These are phyloP conservation scores for Amorphotheca resinae DNA, from an alignment of 495 filamentous ascomycete genomes.

Conservation along the genomic window DNA sequence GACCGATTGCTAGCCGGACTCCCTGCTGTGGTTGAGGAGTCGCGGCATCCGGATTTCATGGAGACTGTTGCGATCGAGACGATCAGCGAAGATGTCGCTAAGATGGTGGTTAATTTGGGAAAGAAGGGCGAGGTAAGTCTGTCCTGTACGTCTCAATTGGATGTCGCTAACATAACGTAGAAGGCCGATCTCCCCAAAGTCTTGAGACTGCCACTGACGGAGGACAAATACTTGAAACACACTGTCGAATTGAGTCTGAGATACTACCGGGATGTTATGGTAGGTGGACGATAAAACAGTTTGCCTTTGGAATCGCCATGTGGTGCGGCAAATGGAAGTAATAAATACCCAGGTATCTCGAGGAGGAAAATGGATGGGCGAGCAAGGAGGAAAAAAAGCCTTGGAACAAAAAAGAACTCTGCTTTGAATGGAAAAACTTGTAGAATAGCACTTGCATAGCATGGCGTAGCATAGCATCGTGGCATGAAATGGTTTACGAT, in stretches of 20 bases:
- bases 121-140: constrained; percentile 41
- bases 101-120: constrained; percentile 46
- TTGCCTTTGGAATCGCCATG: neutral
- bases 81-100: constrained; percentile 50
- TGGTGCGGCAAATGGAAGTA: no score
- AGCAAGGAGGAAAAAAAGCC: constrained; percentile 19
- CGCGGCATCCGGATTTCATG: constrained; percentile 44
- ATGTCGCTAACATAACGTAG: constrained; percentile 16
- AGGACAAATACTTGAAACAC: constrained; percentile 56
- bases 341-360: constrained; percentile 7
- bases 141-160: neutral
- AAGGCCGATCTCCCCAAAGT: constrained; percentile 32
- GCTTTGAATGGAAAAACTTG: constrained; percentile 2
- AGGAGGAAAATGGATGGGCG: constrained; percentile 10
- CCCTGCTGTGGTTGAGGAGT: constrained; percentile 45
- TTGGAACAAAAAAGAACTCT: constrained; percentile 14
- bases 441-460: constrained; percentile 11
- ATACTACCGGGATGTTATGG: constrained; percentile 38
- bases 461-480: constrained; percentile 10
- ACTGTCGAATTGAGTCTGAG: constrained; percentile 53
- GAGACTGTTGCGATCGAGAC: constrained; percentile 68
- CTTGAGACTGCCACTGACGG: constrained; percentile 55
- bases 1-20: constrained; percentile 51
- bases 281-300: constrained; percentile 4
- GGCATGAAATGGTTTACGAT: constrained; percentile 17